Evolutionary conservation across 1,139 yeast species (phyloP).

Genomic region (Blastobotrys aristatus): DNA sequence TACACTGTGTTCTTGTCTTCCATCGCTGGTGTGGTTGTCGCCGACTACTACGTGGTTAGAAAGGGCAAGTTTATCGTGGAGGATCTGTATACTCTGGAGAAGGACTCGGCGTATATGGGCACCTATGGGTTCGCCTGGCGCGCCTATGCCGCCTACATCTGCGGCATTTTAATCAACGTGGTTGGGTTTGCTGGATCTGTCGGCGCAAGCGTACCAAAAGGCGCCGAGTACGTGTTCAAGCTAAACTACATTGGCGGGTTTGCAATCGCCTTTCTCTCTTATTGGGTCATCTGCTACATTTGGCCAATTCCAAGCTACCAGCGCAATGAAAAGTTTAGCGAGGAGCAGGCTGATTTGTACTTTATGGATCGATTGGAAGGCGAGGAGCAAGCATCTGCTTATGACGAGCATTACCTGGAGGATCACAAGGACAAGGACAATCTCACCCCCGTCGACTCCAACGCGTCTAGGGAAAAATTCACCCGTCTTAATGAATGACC

Average conservation of each 20-base stretch:
- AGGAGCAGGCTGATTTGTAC: constrained; percentile 11
- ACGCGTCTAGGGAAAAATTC: no score
- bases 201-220: constrained; percentile 63
- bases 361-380: neutral
- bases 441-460: neutral
- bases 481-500: no score
- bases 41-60: constrained; percentile 67
- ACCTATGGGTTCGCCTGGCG: constrained; percentile 74
- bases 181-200: constrained; percentile 86
- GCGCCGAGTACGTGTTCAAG: constrained; percentile 68
- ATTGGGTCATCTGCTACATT: constrained; percentile 45
- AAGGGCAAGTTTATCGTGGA: constrained; percentile 63
- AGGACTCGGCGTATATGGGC: constrained; percentile 53
- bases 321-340: constrained; percentile 12
- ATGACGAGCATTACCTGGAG: neutral
- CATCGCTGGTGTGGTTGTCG: constrained; percentile 75
- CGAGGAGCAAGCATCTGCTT: neutral
- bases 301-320: constrained; percentile 53
- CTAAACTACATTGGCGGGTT: constrained; percentile 76
- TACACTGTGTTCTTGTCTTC: constrained; percentile 83
- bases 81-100: constrained; percentile 53
- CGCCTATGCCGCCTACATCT: constrained; percentile 34
- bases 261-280: constrained; percentile 48
- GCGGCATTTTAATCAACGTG: constrained; percentile 64
- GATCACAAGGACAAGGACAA: neutral